These are phyloP conservation scores for Boletales sp. DNA, from an alignment of 768 basidiomycete genomes.

Conservation along the genomic window DNA sequence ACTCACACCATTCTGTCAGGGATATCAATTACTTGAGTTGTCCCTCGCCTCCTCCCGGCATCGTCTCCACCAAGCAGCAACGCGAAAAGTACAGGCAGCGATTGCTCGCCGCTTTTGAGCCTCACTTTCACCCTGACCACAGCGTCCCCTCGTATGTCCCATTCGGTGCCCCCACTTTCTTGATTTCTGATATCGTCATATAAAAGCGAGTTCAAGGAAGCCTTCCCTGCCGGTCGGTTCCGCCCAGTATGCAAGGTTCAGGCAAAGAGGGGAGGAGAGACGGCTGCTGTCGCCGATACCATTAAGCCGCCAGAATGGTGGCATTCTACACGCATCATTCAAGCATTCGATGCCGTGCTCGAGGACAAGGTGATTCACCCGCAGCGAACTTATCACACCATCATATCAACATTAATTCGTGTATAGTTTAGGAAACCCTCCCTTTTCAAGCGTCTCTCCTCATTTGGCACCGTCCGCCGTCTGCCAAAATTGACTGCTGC, in stretches of 20 bases:
- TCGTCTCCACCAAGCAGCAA: slow-evolving; percentile 74
- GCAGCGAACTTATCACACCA: not conserved
- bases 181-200: slow-evolving; percentile 4
- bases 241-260: slow-evolving; percentile 89
- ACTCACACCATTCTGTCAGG: slow-evolving; percentile 33
- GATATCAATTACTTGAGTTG: slow-evolving; percentile 86
- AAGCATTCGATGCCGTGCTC: slow-evolving; percentile 84
- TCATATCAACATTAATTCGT: slow-evolving; percentile 10
- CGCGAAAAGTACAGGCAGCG: slow-evolving; percentile 76
- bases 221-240: slow-evolving; percentile 90
- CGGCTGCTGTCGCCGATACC: slow-evolving; percentile 81
- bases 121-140: slow-evolving; percentile 88
- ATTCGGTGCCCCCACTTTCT: not conserved
- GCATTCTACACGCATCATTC: slow-evolving; percentile 87
- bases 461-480: slow-evolving; percentile 66
- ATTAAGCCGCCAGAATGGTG: slow-evolving; percentile 93
- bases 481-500: slow-evolving; percentile 72
- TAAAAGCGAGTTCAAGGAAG: slow-evolving; percentile 86
- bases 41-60: slow-evolving; percentile 70
- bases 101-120: slow-evolving; percentile 74
- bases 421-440: slow-evolving; percentile 85
- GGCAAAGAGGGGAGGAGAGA: slow-evolving; percentile 75
- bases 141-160: slow-evolving; percentile 61
- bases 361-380: slow-evolving; percentile 63
- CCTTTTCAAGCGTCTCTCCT: slow-evolving; percentile 78